phyloP scores from a whole-genome alignment of 345 rosid species.

The Erucastrum elatum region DNA sequence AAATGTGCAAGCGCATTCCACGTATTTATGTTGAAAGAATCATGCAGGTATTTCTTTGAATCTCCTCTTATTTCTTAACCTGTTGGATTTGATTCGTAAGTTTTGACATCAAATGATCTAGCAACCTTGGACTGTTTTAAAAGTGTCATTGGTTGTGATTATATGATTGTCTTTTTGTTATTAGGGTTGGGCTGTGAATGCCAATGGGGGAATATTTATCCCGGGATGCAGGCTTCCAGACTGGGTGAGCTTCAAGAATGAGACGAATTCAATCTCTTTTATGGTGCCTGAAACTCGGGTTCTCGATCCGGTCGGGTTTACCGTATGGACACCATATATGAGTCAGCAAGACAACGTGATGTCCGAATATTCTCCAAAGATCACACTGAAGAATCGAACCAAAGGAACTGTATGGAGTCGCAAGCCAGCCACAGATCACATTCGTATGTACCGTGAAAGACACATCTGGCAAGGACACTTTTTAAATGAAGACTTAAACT shows the following conservation, averaged over 20 bases:
- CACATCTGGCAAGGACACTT: too few species aligned
- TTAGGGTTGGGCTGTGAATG: conserved; percentile 14
- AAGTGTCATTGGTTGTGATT: too few species aligned
- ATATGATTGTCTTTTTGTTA: not conserved
- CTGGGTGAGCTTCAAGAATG: conserved; percentile 20
- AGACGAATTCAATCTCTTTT: conserved; percentile 12
- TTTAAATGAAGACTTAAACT: not conserved
- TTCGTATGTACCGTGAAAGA: too few species aligned
- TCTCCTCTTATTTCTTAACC: not conserved
- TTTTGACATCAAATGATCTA: too few species aligned
- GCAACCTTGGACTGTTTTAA: too few species aligned
- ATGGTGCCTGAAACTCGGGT: conserved; percentile 5
- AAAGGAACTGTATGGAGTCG: not conserved
- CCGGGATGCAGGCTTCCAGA: conserved; percentile 22
- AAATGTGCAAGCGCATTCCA: conserved; percentile 25
- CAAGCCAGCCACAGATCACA: conserved; percentile 9
- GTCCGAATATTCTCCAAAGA: conserved; percentile 8
- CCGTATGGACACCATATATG: not conserved
- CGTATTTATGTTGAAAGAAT: not conserved
- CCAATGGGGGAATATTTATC: conserved; percentile 10
- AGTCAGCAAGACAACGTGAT: not conserved
- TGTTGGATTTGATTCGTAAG: too few species aligned
- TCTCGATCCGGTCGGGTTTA: not conserved
- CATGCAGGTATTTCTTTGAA: conserved; percentile 11
- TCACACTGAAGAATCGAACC: conserved; percentile 11